phyloP scores from a whole-genome alignment of 2,329 filamentous ascomycete species.

The Aureobasidium uvarum region DNA sequence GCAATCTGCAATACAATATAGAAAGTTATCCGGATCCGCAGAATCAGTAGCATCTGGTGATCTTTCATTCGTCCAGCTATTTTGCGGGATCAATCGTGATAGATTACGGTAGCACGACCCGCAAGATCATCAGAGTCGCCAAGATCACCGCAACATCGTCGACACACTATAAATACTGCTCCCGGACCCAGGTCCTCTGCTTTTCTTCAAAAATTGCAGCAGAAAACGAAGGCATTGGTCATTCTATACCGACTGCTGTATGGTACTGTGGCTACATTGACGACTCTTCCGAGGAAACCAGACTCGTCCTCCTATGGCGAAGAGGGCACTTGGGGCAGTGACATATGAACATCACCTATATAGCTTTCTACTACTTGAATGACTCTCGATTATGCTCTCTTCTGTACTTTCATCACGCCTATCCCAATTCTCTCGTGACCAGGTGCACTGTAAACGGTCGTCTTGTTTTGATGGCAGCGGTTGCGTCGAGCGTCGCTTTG shows the following conservation, averaged over 20 bases:
- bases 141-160: not conserved
- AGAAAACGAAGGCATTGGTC: conserved; percentile 1
- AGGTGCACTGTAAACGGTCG: no score
- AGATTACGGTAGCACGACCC: not conserved
- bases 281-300: not conserved
- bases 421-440: no score
- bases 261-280: not conserved
- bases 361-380: not conserved
- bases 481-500: no score
- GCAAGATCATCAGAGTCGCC: not conserved
- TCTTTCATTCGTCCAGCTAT: not conserved
- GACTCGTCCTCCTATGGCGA: not conserved
- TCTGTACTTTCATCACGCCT: no score
- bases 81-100: not conserved
- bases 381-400: not conserved
- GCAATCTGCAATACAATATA: no score
- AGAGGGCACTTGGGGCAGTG: no score
- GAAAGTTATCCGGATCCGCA: no score
- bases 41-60: not conserved
- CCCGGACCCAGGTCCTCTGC: not conserved
- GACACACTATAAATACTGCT: not conserved
- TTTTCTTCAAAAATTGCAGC: not conserved
- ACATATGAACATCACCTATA: not conserved
- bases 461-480: no score
- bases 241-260: not conserved